phyloP scores from a whole-genome alignment of 1,284 basidiomycete species.

The Microbotryum saponariae region DNA sequence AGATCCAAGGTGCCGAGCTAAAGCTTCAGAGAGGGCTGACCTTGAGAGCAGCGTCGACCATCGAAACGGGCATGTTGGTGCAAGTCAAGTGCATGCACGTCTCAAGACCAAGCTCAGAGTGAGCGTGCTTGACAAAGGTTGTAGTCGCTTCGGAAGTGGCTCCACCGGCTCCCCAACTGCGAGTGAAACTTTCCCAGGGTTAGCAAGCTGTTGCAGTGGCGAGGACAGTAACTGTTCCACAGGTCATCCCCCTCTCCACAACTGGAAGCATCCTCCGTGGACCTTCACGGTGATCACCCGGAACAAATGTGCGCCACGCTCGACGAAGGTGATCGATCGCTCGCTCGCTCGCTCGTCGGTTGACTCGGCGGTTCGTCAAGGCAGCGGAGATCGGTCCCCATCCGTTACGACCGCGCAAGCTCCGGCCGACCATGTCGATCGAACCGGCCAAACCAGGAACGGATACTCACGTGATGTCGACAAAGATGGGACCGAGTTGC shows the following conservation, averaged over 20 bases:
- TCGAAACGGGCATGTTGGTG: constrained; percentile 87
- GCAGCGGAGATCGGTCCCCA: not conserved
- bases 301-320: constrained; percentile 1
- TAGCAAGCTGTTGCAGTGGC: no score
- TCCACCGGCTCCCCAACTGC: constrained; percentile 45
- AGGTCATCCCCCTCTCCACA: no score
- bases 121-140: constrained; percentile 88
- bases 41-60: constrained; percentile 73
- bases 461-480: constrained; percentile 81
- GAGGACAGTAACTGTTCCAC: no score
- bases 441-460: no score
- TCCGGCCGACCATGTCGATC: not conserved
- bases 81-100: constrained; percentile 93
- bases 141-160: constrained; percentile 44
- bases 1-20: not conserved
- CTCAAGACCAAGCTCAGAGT: constrained; percentile 69
- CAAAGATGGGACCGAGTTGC: constrained; percentile 88
- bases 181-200: not conserved
- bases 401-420: not conserved
- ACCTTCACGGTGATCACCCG: no score
- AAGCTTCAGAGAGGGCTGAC: constrained; percentile 46
- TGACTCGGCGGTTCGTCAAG: not conserved
- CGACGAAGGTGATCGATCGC: not conserved
- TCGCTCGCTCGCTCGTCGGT: not conserved
- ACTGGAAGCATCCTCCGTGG: no score